Evolutionary conservation across 1,139 yeast species (phyloP).

Genomic region (Tardiomyces depauwii): DNA sequence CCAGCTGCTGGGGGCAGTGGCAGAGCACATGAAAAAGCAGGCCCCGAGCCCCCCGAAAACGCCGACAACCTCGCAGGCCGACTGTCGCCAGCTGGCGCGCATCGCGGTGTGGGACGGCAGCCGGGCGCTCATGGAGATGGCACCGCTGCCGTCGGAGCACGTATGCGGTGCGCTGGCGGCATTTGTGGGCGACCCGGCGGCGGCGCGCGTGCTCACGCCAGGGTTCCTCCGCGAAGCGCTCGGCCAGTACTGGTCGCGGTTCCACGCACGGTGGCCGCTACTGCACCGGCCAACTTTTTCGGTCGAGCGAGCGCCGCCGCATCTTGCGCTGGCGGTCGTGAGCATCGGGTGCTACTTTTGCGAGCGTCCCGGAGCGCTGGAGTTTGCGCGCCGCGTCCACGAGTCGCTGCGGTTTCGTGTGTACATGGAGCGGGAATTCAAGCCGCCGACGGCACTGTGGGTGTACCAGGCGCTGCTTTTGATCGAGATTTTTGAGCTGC

Average conservation of each 20-base stretch:
- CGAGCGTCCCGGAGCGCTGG: conserved; percentile 19
- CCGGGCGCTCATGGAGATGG: background rate
- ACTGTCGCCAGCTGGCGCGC: background rate
- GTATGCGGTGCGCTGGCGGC: background rate
- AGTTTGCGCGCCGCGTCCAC: conserved; percentile 37
- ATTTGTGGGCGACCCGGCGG: background rate
- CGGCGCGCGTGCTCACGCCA: conserved; percentile 6
- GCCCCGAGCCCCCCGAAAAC: background rate
- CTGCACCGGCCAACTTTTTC: conserved; percentile 50
- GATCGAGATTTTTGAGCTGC: conserved; percentile 55
- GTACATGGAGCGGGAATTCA: conserved; percentile 45
- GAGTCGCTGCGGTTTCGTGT: conserved; percentile 47
- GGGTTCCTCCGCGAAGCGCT: conserved; percentile 13
- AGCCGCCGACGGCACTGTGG: conserved; percentile 50
- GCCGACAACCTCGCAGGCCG: background rate
- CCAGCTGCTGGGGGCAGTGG: background rate
- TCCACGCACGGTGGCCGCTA: conserved; percentile 48
- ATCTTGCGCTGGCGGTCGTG: conserved; percentile 41
- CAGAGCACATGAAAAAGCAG: background rate
- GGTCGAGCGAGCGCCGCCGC: conserved; percentile 37
- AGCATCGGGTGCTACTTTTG: conserved; percentile 37
- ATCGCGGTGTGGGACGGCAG: background rate
- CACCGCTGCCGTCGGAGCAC: background rate
- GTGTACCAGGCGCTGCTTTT: conserved; percentile 50
- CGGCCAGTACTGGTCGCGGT: conserved; percentile 15